Conservation (phyloP, 106 monocot genomes). For the Phalaenopsis aphrodite region DNA sequence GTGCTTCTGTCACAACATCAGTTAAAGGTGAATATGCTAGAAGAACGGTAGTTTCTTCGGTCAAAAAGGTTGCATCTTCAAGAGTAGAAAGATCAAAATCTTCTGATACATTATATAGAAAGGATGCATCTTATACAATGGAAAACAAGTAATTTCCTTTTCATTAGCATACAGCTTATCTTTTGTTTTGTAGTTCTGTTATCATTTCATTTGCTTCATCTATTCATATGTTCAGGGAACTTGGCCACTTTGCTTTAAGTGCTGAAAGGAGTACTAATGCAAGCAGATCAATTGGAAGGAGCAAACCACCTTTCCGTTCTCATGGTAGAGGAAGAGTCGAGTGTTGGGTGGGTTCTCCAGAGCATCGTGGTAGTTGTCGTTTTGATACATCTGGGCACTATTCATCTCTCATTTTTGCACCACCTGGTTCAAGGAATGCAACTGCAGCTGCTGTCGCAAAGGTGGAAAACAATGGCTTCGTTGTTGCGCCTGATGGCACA, state of each 20-base stretch:
- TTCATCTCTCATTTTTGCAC: constrained; percentile 27
- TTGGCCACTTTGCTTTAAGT: constrained; percentile 17
- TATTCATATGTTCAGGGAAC: constrained; percentile 23
- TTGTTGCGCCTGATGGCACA: constrained; percentile 86
- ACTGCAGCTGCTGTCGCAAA: constrained; percentile 73
- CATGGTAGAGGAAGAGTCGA: constrained; percentile 29
- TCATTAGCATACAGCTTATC: neutral
- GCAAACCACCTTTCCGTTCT: constrained; percentile 16
- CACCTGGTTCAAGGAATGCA: constrained; percentile 51
- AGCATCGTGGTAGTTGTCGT: constrained; percentile 14
- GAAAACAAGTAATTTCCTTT: constrained; percentile 48
- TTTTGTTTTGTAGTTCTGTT: constrained; percentile 2
- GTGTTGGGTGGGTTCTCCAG: constrained; percentile 20
- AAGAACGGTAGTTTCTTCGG: constrained; percentile 12
- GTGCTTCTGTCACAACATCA: constrained; percentile 4
- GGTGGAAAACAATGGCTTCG: constrained; percentile 75
- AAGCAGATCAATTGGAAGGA: constrained; percentile 25
- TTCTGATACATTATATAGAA: constrained; percentile 28
- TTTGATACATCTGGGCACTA: constrained; percentile 34
- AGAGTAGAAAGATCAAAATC: constrained; percentile 29
- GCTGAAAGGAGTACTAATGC: constrained; percentile 24
- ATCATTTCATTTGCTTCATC: neutral
- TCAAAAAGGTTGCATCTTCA: constrained; percentile 29
- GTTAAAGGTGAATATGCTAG: constrained; percentile 10
- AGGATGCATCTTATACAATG: constrained; percentile 30